phyloP scores from a whole-genome alignment of 202 grass and related monocot genomes.

The Schoenoplectus triqueter region DNA sequence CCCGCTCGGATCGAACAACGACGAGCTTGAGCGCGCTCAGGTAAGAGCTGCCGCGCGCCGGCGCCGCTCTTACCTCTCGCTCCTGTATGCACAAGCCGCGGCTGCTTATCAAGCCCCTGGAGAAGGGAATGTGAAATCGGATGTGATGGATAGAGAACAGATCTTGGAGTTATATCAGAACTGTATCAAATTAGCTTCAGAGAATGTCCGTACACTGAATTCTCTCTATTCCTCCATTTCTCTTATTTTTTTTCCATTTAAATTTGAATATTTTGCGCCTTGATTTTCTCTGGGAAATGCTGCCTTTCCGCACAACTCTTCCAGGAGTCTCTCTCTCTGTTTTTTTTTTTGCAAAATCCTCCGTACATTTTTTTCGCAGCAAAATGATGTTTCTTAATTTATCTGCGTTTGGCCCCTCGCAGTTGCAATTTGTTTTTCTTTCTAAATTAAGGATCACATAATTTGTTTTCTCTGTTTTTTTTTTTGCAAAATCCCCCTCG shows the following conservation, averaged over 20 bases:
- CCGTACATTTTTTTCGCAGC: neutral
- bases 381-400: neutral
- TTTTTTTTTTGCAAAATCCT: no score
- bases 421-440: neutral
- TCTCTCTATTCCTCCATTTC: neutral
- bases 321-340: neutral
- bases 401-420: neutral
- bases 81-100: slow-evolving; percentile 26
- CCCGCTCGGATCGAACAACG: slow-evolving; percentile 85
- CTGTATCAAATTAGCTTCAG: slow-evolving; percentile 88
- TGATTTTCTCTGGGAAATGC: neutral
- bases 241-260: no score
- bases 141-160: slow-evolving; percentile 49
- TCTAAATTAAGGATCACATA: no score
- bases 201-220: slow-evolving; percentile 54
- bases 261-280: neutral
- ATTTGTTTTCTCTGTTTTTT: neutral
- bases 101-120: neutral
- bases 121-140: slow-evolving; percentile 10
- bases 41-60: slow-evolving; percentile 71
- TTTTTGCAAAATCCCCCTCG: neutral
- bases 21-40: slow-evolving; percentile 82
- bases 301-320: neutral
- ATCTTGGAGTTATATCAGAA: slow-evolving; percentile 93
- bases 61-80: slow-evolving; percentile 53